phyloP scores from a whole-genome alignment of 345 rosid species.

The Salix arbutifolia region DNA sequence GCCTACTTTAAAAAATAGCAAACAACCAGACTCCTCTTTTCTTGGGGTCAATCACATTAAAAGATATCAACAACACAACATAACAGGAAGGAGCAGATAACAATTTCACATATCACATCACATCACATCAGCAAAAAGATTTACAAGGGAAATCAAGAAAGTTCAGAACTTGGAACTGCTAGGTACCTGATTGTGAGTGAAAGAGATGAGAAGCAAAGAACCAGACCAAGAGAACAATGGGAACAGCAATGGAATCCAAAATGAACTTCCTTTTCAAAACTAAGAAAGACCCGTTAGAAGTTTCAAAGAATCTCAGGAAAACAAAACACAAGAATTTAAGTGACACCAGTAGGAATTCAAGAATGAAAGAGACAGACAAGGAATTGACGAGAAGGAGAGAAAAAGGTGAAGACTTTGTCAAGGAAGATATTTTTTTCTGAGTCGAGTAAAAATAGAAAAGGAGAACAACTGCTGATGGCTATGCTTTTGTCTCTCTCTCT shows the following conservation, averaged over 20 bases:
- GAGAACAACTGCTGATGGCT: background rate
- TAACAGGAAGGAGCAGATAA: background rate
- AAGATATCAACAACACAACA: background rate
- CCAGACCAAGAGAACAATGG: background rate
- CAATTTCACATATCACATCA: background rate
- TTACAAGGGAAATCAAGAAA: background rate
- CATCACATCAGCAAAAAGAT: background rate
- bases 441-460: background rate
- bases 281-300: slow-evolving; percentile 5
- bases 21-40: background rate
- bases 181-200: background rate
- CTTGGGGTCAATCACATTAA: background rate
- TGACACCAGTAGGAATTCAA: background rate
- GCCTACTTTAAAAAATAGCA: background rate
- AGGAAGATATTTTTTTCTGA: background rate
- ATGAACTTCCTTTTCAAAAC: background rate
- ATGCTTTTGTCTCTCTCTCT: background rate
- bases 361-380: background rate
- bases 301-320: background rate
- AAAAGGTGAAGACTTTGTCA: background rate
- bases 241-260: background rate
- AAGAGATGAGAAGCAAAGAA: background rate
- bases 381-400: background rate
- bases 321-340: background rate
- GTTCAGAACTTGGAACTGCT: background rate